Evolutionary conservation across 805 yeast species (phyloP), one percentile per base, ranked within the genome.

Genomic region (Nakazawaea wickerhamii): DNA sequence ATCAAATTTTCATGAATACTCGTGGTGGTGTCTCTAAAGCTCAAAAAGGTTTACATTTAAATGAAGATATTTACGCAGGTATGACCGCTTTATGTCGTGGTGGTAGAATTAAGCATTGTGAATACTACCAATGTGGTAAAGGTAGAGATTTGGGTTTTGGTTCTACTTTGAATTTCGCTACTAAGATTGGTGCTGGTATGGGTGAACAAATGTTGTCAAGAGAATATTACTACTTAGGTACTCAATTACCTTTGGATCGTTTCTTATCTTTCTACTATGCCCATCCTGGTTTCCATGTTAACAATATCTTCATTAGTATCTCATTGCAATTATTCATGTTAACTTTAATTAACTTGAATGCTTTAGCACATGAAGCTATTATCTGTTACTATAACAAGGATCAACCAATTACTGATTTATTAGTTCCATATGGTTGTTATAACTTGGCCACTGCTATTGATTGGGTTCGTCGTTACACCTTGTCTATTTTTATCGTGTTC

Each of bases 181-280:
- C 90, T 32, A 84, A 84, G 65, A 84, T 84, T 73, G 95, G 95
- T 64, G 90, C 93, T 52, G 95, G 95, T 65, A 84, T 84, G 95
- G 93, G 93, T 62, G 95, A 84, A 64, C 95, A 84, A 62, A 81
- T 84, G 81, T 67, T 84, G 47, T 83, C 90, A 21, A 74, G 95
- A 66, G 95, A 84, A 61, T 84, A 84, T 60, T 84, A 80, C 64
- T 83, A 84, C 62, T 63, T 84, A 61, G 88, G 91, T 56, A 81
- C 91, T 30, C 89, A 81, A 57, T 67, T 84, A 49, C 93, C 91
- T 34, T 64, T 84, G 55, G 91, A 84, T 60, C 75, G 91, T 64
- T 81, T 84, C 71, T 71, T 84, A 50, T 81, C 91, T 8, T 84
- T 84, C 70, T 84, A 81, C 68, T 84, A 82, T 63, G 95, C 91